A percentile compares a stretch with the other conserved stretches of the same genome.
Conservation (phyloP, 2,329 filamentous ascomycete species). For the Fonsecaea monophora region DNA sequence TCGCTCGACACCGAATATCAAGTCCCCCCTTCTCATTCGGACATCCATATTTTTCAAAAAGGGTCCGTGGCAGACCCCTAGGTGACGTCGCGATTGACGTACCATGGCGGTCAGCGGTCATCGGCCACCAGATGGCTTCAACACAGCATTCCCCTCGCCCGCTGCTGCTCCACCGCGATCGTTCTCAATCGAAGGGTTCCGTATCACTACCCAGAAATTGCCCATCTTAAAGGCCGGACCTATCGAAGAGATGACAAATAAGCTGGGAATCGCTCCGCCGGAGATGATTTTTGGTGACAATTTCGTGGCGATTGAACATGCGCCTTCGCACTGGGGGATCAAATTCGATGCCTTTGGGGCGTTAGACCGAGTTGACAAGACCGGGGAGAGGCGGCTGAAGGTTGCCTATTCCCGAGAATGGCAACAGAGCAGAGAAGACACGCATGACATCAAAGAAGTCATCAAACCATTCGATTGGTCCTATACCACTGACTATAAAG, state of each 20-base stretch:
- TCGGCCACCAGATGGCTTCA: conserved; percentile 39
- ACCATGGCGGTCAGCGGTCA: conserved; percentile 38
- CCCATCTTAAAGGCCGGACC: conserved; percentile 92
- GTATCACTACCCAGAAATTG: conserved; percentile 82
- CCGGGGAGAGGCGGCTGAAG: conserved; percentile 85
- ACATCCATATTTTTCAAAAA: neutral
- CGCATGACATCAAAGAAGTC: conserved; percentile 86
- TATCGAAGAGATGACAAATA: conserved; percentile 82
- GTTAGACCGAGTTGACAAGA: conserved; percentile 92
- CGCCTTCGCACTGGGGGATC: conserved; percentile 76
- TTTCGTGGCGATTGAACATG: conserved; percentile 75
- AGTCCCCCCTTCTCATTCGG: neutral
- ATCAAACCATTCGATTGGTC: conserved; percentile 99
- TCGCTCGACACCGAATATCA: conserved; percentile 7
- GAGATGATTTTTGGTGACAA: conserved; percentile 99
- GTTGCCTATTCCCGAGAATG: conserved; percentile 92
- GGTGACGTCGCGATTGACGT: neutral
- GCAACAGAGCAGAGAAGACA: conserved; percentile 76
- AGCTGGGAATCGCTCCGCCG: conserved; percentile 83
- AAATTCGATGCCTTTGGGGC: conserved; percentile 86
- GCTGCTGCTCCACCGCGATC: conserved; percentile 58
- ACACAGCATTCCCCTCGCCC: conserved; percentile 61
- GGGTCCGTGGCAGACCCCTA: neutral
- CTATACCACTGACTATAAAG: conserved; percentile 87
- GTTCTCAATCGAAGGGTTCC: conserved; percentile 72